Evolutionary conservation across 1,284 basidiomycete species (phyloP), one percentile per base, ranked within the genome.

Genomic region (Microstroma glucosiphilum): DNA sequence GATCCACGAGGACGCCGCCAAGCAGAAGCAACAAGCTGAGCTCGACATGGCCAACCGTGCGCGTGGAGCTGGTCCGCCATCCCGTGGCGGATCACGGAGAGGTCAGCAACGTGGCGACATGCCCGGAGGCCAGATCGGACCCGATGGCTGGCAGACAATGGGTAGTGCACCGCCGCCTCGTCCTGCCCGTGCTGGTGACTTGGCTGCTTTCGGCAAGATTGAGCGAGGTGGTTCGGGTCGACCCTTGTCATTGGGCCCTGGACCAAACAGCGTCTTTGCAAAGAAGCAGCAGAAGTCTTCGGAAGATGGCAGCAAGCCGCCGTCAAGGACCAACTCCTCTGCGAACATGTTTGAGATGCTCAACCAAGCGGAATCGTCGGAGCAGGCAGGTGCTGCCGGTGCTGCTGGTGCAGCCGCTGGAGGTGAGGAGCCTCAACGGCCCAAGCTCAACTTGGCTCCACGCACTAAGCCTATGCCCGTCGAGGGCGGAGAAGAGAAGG

Each of bases 71-170:
- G 77, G 88, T 61, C 84, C 85, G 65, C 86, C 88, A 80, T 88
- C 87, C 1, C 85, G 88, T 56, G 87, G 89, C 56, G 90, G 91
- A 49, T 96, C 93, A 61, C 86, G 90, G 61, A 87, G 91, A 58
- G 92, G 92, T n/a, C 87, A 85, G 61, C 86, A 88, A 17, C 87
- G 90, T 57, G 84, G 83, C 56, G 84, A 70, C 26, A 80, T 71
- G 61, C 60, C 61, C 19, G 60, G 56, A 48, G 61, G 60, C 25
- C 51, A 54, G 19, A 25, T 40, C 46, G 71, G 70, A n/a, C 64
- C 67, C 56, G 91, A 96, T 69, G 92, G 93, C 43, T 96, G 92
- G 92, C 83, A 82, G 69, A 86, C 89, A 37, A 87, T 89, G n/a
- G 85, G 86, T 60, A 60, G 60, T 25, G 69, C 67, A 79, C 83